phyloP scores from a whole-genome alignment of 164 flowering plant genomes.

The Tetracentron sinense region DNA sequence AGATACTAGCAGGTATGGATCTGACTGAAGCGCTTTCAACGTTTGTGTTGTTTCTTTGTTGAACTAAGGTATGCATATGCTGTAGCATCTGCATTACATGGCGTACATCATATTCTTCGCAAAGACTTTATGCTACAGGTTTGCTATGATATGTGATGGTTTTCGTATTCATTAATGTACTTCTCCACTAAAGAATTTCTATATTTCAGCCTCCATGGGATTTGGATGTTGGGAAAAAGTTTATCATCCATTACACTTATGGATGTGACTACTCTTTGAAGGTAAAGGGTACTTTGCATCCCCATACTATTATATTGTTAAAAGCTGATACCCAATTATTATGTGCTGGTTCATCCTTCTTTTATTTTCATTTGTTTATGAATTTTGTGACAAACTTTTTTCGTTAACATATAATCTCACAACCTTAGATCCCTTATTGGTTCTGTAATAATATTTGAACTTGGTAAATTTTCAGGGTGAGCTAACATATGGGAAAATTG shows the following conservation, averaged over 20 bases:
- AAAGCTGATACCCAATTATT: too few species aligned
- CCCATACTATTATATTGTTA: not conserved
- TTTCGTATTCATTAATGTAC: too few species aligned
- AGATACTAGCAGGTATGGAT: too few species aligned
- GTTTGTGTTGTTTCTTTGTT: slow-evolving; percentile 7
- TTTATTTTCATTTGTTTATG: too few species aligned
- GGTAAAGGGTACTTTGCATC: slow-evolving; percentile 35
- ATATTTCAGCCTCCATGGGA: slow-evolving; percentile 93
- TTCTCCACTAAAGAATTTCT: not conserved
- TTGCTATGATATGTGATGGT: slow-evolving; percentile 1
- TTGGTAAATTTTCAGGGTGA: slow-evolving; percentile 68
- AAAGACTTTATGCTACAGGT: slow-evolving; percentile 99
- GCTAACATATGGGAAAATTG: slow-evolving; percentile 79
- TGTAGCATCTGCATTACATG: slow-evolving; percentile 92
- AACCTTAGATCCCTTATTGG: too few species aligned
- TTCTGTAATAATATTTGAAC: too few species aligned
- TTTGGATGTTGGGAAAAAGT: slow-evolving; percentile 43
- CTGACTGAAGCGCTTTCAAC: not conserved
- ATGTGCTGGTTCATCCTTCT: too few species aligned
- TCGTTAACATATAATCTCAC: too few species aligned
- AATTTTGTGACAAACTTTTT: too few species aligned
- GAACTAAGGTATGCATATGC: slow-evolving; percentile 58
- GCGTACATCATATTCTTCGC: slow-evolving; percentile 82
- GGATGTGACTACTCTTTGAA: slow-evolving; percentile 81
- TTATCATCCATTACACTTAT: slow-evolving; percentile 87